Evolutionary conservation across 225 moss, liverwort and hornwort genomes (phyloP).

Genomic region (Thuidium tamariscinum): DNA sequence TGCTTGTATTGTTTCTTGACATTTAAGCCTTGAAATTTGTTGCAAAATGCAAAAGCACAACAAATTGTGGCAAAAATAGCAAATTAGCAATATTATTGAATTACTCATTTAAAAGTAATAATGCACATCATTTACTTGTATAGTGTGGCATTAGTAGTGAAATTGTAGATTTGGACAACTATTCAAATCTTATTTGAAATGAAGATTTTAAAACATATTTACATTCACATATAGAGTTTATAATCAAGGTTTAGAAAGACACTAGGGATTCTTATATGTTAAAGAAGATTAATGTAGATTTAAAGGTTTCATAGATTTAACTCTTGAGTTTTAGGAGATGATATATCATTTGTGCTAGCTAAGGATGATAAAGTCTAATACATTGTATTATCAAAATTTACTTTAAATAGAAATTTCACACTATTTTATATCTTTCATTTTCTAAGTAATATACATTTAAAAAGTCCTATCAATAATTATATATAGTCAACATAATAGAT

Average conservation of each 20-base stretch:
- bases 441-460: not conserved
- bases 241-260: not conserved
- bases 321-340: not conserved
- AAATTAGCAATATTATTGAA: too few relatives aligned
- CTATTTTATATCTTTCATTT: not conserved
- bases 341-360: not conserved
- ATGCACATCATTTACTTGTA: too few relatives aligned
- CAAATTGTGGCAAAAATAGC: too few relatives aligned
- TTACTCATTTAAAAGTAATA: too few relatives aligned
- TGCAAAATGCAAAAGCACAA: too few relatives aligned
- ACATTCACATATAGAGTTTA: not conserved
- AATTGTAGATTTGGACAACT: not conserved
- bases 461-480: not conserved
- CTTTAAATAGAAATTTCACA: not conserved
- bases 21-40: too few relatives aligned
- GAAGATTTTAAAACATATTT: not conserved
- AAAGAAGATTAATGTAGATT: not conserved
- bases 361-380: not conserved
- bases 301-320: not conserved
- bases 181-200: not conserved
- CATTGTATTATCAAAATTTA: not conserved
- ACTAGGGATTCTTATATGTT: not conserved
- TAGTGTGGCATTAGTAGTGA: not conserved
- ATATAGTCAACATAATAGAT: not conserved
- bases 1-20: too few relatives aligned